Evolutionary conservation across 257 asterid species (phyloP).

Genomic region (Nicotiana benthamiana): DNA sequence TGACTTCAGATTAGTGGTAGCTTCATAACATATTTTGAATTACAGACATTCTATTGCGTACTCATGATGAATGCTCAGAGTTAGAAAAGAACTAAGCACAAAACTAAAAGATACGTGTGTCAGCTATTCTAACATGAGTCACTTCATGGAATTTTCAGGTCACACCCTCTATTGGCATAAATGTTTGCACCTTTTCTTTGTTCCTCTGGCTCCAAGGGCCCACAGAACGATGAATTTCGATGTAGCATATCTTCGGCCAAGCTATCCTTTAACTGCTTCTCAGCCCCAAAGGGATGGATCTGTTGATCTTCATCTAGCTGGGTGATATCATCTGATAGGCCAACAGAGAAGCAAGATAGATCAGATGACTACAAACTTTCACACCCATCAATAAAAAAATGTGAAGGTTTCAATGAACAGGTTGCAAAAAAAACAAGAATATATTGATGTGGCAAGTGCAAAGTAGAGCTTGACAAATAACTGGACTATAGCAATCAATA

Average conservation of each 20-base stretch:
- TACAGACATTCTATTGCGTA: neutral
- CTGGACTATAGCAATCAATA: neutral
- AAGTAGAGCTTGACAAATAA: neutral
- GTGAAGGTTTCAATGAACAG: neutral
- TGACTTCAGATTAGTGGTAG: neutral
- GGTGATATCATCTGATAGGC: conserved; percentile 73
- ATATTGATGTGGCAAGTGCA: neutral
- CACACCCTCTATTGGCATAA: conserved; percentile 9
- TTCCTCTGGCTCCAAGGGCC: conserved; percentile 21
- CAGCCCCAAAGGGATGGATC: conserved; percentile 13
- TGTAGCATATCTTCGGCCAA: conserved; percentile 15
- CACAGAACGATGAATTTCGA: conserved; percentile 22
- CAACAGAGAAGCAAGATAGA: conserved; percentile 14
- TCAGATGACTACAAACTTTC: conserved; percentile 5
- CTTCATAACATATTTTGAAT: neutral
- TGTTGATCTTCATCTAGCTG: conserved; percentile 50
- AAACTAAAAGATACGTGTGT: neutral
- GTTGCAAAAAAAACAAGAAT: neutral
- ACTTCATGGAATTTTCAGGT: neutral
- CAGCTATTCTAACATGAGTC: conserved; percentile 1
- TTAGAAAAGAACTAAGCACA: neutral
- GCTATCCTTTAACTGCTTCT: conserved; percentile 21
- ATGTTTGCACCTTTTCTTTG: conserved; percentile 38
- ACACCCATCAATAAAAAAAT: neutral
- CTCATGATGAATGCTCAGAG: neutral